These are phyloP conservation scores for Mantamonas sphyraenae DNA, from an alignment of 78 protist genomes.

Conservation along the genomic window DNA sequence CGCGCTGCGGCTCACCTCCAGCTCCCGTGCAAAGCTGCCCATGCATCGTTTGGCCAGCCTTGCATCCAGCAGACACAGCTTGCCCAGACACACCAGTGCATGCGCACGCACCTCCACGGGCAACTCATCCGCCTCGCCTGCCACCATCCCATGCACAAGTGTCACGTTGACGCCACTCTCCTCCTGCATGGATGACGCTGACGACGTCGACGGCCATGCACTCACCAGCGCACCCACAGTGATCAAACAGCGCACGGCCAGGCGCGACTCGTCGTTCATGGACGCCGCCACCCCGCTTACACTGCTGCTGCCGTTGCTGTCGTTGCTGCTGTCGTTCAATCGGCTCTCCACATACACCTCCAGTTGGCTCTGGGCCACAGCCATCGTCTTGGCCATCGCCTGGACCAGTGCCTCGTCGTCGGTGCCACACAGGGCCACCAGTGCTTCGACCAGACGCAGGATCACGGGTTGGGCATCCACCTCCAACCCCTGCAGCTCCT, in stretches of 20 bases:
- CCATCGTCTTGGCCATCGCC: too few species aligned
- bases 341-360: too few species aligned
- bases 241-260: neutral
- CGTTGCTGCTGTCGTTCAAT: neutral
- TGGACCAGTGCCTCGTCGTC: too few species aligned
- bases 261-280: neutral
- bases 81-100: slow-evolving; percentile 6
- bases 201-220: neutral
- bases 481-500: too few species aligned
- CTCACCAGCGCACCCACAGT: neutral
- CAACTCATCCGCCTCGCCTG: neutral
- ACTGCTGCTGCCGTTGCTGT: neutral
- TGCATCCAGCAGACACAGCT: slow-evolving; percentile 1
- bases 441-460: too few species aligned
- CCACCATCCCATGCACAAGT: neutral
- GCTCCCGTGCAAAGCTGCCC: slow-evolving; percentile 3
- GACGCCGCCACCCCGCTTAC: neutral
- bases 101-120: neutral
- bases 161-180: too few species aligned
- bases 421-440: too few species aligned
- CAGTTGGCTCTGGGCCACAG: too few species aligned
- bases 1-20: neutral
- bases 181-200: too few species aligned
- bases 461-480: too few species aligned
- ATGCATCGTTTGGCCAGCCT: neutral